These are phyloP conservation scores for Globisporangium abappressorium DNA, from an alignment of 352 stramenopile genomes.

Conservation along the genomic window DNA sequence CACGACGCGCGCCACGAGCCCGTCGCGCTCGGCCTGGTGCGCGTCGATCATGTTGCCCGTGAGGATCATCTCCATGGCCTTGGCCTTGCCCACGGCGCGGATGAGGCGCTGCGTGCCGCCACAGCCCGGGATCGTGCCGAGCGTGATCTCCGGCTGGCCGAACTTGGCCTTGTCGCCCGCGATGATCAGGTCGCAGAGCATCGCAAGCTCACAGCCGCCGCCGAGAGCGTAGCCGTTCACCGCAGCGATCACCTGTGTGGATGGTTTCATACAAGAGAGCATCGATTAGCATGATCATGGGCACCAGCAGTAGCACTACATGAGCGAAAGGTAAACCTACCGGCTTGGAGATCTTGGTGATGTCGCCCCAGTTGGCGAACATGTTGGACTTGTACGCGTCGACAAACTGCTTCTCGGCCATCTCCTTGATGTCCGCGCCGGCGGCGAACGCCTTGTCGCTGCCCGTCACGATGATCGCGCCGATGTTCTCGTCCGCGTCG, in stretches of 20 bases:
- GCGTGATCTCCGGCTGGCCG: slow-evolving; percentile 97
- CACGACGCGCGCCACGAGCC: slow-evolving; percentile 93
- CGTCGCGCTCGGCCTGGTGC: slow-evolving; percentile 92
- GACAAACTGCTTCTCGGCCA: slow-evolving; percentile 92
- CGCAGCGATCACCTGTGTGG: slow-evolving; percentile 90
- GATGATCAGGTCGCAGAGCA: slow-evolving; percentile 99
- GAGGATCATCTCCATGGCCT: slow-evolving; percentile 99
- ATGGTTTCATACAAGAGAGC: neutral
- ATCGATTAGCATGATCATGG: slow-evolving; percentile 16
- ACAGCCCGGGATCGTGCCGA: slow-evolving; percentile 96
- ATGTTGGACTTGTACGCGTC: slow-evolving; percentile 94
- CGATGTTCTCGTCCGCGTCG: slow-evolving; percentile 91
- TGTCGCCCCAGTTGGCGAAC: slow-evolving; percentile 96
- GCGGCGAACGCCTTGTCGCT: slow-evolving; percentile 96
- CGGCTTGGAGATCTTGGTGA: slow-evolving; percentile 94
- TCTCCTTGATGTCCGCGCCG: slow-evolving; percentile 97
- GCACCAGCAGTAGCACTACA: neutral
- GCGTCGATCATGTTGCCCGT: slow-evolving; percentile 97
- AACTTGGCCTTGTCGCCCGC: slow-evolving; percentile 96
- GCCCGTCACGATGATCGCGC: slow-evolving; percentile 96
- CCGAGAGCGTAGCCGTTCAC: slow-evolving; percentile 98
- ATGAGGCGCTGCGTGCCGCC: slow-evolving; percentile 97
- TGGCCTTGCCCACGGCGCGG: slow-evolving; percentile 96
- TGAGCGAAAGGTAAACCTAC: slow-evolving; percentile 26
- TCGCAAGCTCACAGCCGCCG: slow-evolving; percentile 97